Base-by-base conservation (phyloP, 2,329 filamentous ascomycete genomes). In the Sclerotinia sclerotiorum region DNA sequence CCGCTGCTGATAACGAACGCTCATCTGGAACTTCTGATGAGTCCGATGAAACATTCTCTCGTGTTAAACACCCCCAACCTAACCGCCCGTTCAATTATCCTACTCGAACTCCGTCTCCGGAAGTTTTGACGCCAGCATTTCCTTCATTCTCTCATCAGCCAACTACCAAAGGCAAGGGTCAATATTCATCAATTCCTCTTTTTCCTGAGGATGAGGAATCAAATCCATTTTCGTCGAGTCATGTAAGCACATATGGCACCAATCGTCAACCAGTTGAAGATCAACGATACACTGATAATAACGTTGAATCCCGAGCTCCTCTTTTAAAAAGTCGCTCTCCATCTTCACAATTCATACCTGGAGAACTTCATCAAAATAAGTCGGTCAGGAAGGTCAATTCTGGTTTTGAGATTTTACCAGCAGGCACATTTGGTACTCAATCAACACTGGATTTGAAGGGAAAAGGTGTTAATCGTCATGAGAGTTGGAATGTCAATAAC, bases 371-470 rank as follows among this genome's bases (percentile, higher is more conserved):
- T 67, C 68, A 75, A 56, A 81, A 80, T 69, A 77, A 76, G 19
- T 69, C 70, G 19, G 69, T 76, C 6, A 74, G 80, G n/a, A 78
- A 76, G 61, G 78, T 80, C 32, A 81, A 81, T 71, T 73, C 77
- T 6, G 78, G 77, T 0, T 81, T 81, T 52, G 79, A 81, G 68
- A 72, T 82, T 13, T 70, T 81, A 13, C 79, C 79, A 17, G 79
- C 79, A 8, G 80, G 80, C 15, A 81, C 79, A 17, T 65, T 80
- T 77, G 75, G 72, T 11, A 55, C 62, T 29, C 70, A 70, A 32
- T 21, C 67, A 27, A n/a, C 32, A 2, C 29, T 51, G 7, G 71
- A 73, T 42, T 39, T 70, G 17, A 70, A 70, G 46, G 66, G 69
- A n/a, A 71, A 69, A 51, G 68, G 69, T 6, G 52, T 62, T 11